These are phyloP conservation scores for Wickerhamomyces ciferrii DNA, from an alignment of 805 yeast species.

Conservation along the genomic window DNA sequence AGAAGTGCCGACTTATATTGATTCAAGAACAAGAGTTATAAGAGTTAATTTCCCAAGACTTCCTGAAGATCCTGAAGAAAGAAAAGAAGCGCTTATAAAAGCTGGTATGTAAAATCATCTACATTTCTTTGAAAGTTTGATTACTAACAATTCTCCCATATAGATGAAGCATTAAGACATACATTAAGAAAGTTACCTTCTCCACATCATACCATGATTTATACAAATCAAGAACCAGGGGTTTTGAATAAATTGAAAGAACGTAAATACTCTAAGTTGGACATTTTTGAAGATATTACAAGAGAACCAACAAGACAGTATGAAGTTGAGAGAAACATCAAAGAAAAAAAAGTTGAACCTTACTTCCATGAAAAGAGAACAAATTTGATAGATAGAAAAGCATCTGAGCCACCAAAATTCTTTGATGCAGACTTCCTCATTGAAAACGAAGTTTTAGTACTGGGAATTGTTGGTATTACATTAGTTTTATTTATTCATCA, in stretches of 20 bases:
- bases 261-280: slow-evolving; percentile 27
- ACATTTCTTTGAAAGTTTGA: not conserved
- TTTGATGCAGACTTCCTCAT: slow-evolving; percentile 40
- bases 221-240: slow-evolving; percentile 37
- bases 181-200: slow-evolving; percentile 68
- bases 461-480: slow-evolving; percentile 26
- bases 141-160: slow-evolving; percentile 7
- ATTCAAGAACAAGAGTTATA: slow-evolving; percentile 58
- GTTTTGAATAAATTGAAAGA: slow-evolving; percentile 21
- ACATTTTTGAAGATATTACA: slow-evolving; percentile 53
- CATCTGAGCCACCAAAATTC: slow-evolving; percentile 27
- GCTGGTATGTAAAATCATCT: slow-evolving; percentile 31
- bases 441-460: slow-evolving; percentile 44
- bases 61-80: slow-evolving; percentile 26
- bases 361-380: slow-evolving; percentile 27
- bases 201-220: slow-evolving; percentile 59
- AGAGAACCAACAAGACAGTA: slow-evolving; percentile 40
- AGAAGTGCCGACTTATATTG: slow-evolving; percentile 53
- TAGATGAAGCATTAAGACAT: slow-evolving; percentile 37
- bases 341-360: slow-evolving; percentile 25
- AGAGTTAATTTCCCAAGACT: slow-evolving; percentile 51
- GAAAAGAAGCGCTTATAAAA: slow-evolving; percentile 28
- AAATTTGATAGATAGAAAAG: slow-evolving; percentile 24
- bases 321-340: slow-evolving; percentile 53
- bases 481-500: not conserved